Base-by-base conservation (phyloP, 1,139 yeast genomes). In the Suhomyces terraborum region DNA sequence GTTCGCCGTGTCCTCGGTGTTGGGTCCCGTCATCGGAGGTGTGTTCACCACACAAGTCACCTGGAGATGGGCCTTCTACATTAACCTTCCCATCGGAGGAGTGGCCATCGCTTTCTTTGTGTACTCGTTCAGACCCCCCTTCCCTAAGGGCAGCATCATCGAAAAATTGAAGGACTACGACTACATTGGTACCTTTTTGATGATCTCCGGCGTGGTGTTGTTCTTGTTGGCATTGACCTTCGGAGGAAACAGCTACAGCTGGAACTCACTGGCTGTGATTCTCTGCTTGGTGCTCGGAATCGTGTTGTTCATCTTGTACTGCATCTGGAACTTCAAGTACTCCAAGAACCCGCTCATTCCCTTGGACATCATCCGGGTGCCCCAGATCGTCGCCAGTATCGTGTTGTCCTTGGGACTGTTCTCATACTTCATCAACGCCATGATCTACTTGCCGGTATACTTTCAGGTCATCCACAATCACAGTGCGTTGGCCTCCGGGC, bases 61-160 rank as follows among this genome's bases (percentile, higher is more conserved):
- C 17, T 84, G 91, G 91, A 73, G 93, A 57, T 84, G 91, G 89
- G 79, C 87, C 50, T 85, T 84, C 58, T 85, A 79, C 58, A 73
- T 84, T 52, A 84, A 84, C 57, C 62, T 85, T 43, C 88, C 91
- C 4, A 64, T 82, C 39, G 85, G 86, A 14, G 88, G 84, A 0
- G 47, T 74, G 3, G 82, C 84, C 1, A 59, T 74, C 13, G 57
- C 61, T 0, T 55, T 74, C 14, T 66, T 84, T 36, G 45, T 67
- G n/a, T 52, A 67, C 34, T 66, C 75, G 16, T 81, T 80, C 60
- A 68, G 75, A 29, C 85, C 88, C n/a, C 83, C 83, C 17, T 63
- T 50, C 32, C 67, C 79, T 2, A 59, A 58, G 29, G 75, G 76
- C 4, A 56, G 62, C 29, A 46, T 73, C 32, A 50, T 50, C 29